phyloP scores from a whole-genome alignment of 768 basidiomycete species.

The Trichaptum fuscoviolaceum region DNA sequence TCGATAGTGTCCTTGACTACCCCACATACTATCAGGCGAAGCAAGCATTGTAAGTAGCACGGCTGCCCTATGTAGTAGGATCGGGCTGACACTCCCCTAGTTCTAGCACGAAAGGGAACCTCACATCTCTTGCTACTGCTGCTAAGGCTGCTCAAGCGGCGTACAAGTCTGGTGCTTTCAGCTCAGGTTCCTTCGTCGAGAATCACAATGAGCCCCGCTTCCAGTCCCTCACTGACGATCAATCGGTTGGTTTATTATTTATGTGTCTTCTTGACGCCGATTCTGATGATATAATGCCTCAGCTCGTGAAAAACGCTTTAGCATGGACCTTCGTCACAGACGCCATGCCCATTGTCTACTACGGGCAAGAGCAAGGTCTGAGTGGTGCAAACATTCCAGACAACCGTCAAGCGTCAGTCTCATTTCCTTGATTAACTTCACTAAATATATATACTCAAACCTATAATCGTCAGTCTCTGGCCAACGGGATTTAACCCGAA shows the following conservation, averaged over 20 bases:
- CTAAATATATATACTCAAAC: neutral
- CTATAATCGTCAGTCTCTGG: slow-evolving; percentile 44
- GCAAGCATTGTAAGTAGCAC: neutral
- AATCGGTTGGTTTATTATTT: slow-evolving; percentile 27
- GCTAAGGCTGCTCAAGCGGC: slow-evolving; percentile 27
- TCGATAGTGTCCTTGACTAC: slow-evolving; percentile 45
- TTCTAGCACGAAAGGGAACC: slow-evolving; percentile 27
- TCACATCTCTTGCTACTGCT: slow-evolving; percentile 24
- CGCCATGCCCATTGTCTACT: slow-evolving; percentile 47
- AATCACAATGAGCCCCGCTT: slow-evolving; percentile 53
- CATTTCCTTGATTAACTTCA: neutral
- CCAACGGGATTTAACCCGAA: slow-evolving; percentile 46
- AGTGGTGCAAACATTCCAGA: slow-evolving; percentile 37
- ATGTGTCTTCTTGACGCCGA: neutral
- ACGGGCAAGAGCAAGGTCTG: slow-evolving; percentile 50
- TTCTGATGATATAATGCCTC: neutral
- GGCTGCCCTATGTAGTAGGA: neutral
- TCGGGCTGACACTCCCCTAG: neutral
- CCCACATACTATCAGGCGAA: slow-evolving; percentile 37
- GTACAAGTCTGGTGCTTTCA: slow-evolving; percentile 35
- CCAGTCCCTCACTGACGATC: slow-evolving; percentile 35
- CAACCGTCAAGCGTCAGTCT: slow-evolving; percentile 46
- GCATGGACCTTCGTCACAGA: slow-evolving; percentile 46
- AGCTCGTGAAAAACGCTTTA: slow-evolving; percentile 44
- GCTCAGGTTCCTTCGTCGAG: slow-evolving; percentile 45